Base-by-base conservation (phyloP, 2,329 filamentous ascomycete genomes). In the Claviceps maximensis region DNA sequence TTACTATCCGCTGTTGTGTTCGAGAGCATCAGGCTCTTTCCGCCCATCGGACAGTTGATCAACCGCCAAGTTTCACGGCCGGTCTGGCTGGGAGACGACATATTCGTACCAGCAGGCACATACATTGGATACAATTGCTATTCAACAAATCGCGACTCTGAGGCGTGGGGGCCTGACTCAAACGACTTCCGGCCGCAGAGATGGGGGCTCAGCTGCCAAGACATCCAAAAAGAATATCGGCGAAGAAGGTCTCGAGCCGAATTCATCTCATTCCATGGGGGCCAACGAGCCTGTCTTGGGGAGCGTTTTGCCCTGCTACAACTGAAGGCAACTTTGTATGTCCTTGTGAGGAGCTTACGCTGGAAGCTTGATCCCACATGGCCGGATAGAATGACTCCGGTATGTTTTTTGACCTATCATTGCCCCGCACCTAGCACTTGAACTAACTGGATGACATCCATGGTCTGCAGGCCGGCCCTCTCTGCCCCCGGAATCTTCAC, bases 1-100 rank as follows among this genome's bases (percentile, higher is more conserved):
- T 66, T 67, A 33, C 62, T 77, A 6, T 72, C 68, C 1, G 62
- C 74, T 0, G 65, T 72, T 25, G 62, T 76, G 21, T 70, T 72
- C 56, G 74, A 77, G 51, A 62, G 65, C 23, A 65, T 77, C 13
- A 71, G 74, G 2, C 64, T 77, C 47, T 74, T 71, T 53, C 74
- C 74, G 0, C 74, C 74, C 8, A 70, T 77, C 50, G 69, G 66
- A 0, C 73, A 76, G 54, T 64, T 77, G 44, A 71, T 76, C 57
- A 77, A 77, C 52, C 67, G 73, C 6, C 66, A 67, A 4, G 67
- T 67, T 0, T 56, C 58, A 42, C 52, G 46, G 17, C 49, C 60
- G 4, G 56, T 57, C 6, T 44, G 59, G 2, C 59, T 67, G 0
- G 61, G 65, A 13, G 55, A 61, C 25, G 57, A 65, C 2, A 58